Evolutionary conservation across 176 grass and related monocot genomes (phyloP), one percentile per base, ranked within the genome.

Genomic region (Triticum urartu): DNA sequence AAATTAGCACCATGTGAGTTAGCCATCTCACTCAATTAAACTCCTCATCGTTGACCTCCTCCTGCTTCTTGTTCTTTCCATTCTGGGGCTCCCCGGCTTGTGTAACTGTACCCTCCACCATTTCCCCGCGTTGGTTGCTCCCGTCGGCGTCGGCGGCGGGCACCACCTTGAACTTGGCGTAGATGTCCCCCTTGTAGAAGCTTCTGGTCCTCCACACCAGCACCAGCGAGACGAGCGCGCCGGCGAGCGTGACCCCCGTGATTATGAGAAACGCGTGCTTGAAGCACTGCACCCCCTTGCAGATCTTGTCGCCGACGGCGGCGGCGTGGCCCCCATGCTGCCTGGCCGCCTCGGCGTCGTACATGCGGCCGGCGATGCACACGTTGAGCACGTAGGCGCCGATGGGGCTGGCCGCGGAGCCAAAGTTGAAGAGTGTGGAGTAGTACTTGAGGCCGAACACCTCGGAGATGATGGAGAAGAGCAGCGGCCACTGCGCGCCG

Each of bases 401-500:
- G 7, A 92, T 79, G 25, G 96, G 96, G 69, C 96, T 98, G 6
- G 96, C 93, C 0, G 88, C 88, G 9, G 90, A 80, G 11, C 96
- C 96, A 38, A 98, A 92, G 87, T 98, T 98, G 88, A 92, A 95
- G 25, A 77, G 47, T 28, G 74, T 77, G 47, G 74, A 77, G 28
- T 77, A 77, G 74, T 77, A 77, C 47, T 98, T 98, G 80, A 98
- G 96, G 8, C 96, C 96, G 48, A 98, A 98, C 65, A 98, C 26
- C 79, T 98, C 96, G 25, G 96, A 95, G 24, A 98, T 98, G 68
- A 98, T 98, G 56, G 96, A 85, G 84, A 95, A 98, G 24, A 95
- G 86, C 4, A 98, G 89, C 14, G 95, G 95, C 90, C 92, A 95
- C 78, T 95, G 93, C 56, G 95, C 95, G 21, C 93, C 95, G 86